Percentiles rank a stretch among this genome's conserved stretches.
These are phyloP conservation scores for Boletus tomentosulus DNA, from an alignment of 768 basidiomycete genomes.

Conservation along the genomic window DNA sequence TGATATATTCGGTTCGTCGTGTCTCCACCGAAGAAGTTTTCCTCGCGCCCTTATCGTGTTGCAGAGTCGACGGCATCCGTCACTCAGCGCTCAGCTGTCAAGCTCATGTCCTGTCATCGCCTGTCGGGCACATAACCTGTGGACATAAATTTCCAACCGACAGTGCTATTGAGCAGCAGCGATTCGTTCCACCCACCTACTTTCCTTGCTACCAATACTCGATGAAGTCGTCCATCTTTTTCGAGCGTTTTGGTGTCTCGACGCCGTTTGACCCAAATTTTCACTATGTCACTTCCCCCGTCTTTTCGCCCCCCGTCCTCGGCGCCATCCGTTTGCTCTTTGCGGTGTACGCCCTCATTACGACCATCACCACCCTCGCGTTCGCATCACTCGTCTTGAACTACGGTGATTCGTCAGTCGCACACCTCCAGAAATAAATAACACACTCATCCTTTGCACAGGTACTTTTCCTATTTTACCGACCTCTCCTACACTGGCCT, in stretches of 20 bases:
- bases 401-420: conserved; percentile 29
- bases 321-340: conserved; percentile 44
- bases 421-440: conserved; percentile 10
- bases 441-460: conserved; percentile 18
- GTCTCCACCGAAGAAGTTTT: too few species aligned
- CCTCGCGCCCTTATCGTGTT: too few species aligned
- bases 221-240: conserved; percentile 5
- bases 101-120: too few species aligned
- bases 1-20: too few species aligned
- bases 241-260: conserved; percentile 31
- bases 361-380: conserved; percentile 34
- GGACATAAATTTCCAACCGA: too few species aligned
- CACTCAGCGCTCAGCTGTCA: too few species aligned
- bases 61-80: too few species aligned
- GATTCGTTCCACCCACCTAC: too few species aligned
- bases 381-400: conserved; percentile 28
- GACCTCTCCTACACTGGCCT: conserved; percentile 58
- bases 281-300: conserved; percentile 38
- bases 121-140: too few species aligned
- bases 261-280: conserved; percentile 39
- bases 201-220: not conserved
- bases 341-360: conserved; percentile 46
- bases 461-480: conserved; percentile 65
- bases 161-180: too few species aligned
- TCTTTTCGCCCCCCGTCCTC: conserved; percentile 43